phyloP scores from a whole-genome alignment of 2,329 filamentous ascomycete species.

The Fusarium caatingaense region DNA sequence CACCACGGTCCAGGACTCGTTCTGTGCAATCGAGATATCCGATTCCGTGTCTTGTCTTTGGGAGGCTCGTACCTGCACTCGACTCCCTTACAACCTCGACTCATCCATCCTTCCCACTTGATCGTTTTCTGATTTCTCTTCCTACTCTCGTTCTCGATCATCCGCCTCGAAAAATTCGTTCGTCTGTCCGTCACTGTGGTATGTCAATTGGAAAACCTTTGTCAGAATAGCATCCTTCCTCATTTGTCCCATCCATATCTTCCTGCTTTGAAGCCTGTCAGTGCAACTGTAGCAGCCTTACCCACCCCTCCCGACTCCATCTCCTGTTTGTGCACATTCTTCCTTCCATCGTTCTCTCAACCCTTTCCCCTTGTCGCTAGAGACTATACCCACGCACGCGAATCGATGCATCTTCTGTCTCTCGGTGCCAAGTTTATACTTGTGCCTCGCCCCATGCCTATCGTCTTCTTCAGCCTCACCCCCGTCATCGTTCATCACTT shows the following conservation, averaged over 20 bases:
- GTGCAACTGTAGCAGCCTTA: slow-evolving; percentile 9
- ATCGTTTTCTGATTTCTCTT: slow-evolving; percentile 14
- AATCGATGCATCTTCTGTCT: slow-evolving; percentile 21
- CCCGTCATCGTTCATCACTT: slow-evolving; percentile 2
- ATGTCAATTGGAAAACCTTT: slow-evolving; percentile 30
- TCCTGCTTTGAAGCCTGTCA: slow-evolving; percentile 17
- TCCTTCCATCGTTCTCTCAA: slow-evolving; percentile 15
- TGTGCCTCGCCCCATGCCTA: background rate
- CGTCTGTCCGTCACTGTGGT: slow-evolving; percentile 28
- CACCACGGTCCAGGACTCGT: slow-evolving; percentile 31
- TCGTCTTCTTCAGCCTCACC: background rate
- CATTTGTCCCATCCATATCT: slow-evolving; percentile 28
- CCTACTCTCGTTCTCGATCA: slow-evolving; percentile 6
- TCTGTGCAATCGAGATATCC: slow-evolving; percentile 45
- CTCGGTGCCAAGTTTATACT: slow-evolving; percentile 9
- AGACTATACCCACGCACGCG: background rate
- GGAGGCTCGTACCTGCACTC: slow-evolving; percentile 33
- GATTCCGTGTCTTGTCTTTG: slow-evolving; percentile 29
- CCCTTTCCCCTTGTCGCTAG: background rate
- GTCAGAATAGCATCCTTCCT: slow-evolving; percentile 20
- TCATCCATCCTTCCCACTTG: slow-evolving; percentile 17
- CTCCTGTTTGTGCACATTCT: slow-evolving; percentile 36
- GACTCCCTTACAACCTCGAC: slow-evolving; percentile 29
- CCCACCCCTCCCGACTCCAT: slow-evolving; percentile 19
- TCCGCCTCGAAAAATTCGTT: slow-evolving; percentile 15